Conservation (phyloP, 176 grass and related monocot species). For the Oryza longistaminata region DNA sequence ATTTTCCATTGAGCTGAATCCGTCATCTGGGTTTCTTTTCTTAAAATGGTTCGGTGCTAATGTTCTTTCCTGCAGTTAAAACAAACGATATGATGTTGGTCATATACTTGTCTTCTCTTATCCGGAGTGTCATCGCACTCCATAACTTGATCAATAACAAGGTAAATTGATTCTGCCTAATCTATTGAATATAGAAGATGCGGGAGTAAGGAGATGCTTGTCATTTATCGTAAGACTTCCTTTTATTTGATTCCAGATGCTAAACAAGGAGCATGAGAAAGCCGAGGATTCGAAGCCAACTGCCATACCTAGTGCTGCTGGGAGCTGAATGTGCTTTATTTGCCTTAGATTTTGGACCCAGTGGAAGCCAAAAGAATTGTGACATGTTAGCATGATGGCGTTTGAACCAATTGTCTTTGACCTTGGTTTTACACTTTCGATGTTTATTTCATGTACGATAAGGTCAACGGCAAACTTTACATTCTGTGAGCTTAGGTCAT, state of each 20-base stretch:
- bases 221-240: background rate
- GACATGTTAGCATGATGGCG: constrained; percentile 31
- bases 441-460: constrained; percentile 37
- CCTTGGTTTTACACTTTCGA: constrained; percentile 42
- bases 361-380: background rate
- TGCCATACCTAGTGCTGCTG: constrained; percentile 40
- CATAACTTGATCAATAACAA: constrained; percentile 99
- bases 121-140: constrained; percentile 90
- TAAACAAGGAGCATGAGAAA: constrained; percentile 97
- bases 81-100: constrained; percentile 99
- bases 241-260: constrained; percentile 51
- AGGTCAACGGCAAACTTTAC: constrained; percentile 45
- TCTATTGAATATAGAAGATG: background rate
- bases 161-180: constrained; percentile 34
- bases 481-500: constrained; percentile 33
- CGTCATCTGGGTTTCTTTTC: constrained; percentile 1
- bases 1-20: background rate
- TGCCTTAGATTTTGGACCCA: constrained; percentile 18
- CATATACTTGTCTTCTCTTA: constrained; percentile 91
- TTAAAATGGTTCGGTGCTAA: background rate
- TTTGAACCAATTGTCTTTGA: constrained; percentile 40
- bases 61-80: constrained; percentile 75
- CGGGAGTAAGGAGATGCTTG: background rate
- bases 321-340: constrained; percentile 45
- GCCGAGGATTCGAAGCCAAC: constrained; percentile 71